Percentiles rank a stretch among this genome's conserved stretches.
phyloP scores from a whole-genome alignment of 2,329 filamentous ascomycete species.

The Chaetothyriales sp. region DNA sequence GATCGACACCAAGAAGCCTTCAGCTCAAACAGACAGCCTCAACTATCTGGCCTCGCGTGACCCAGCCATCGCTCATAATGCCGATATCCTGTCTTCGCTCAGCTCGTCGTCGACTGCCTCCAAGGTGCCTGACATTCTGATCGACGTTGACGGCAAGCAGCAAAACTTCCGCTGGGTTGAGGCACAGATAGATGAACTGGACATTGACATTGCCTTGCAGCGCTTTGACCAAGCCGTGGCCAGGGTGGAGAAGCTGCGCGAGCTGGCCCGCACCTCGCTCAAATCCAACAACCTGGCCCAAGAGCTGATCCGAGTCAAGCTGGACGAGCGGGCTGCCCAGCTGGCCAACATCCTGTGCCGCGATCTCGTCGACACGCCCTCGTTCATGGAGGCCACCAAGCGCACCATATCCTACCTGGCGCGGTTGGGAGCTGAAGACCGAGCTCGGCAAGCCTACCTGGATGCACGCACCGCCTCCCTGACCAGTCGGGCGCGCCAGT shows the following conservation, averaged over 20 bases:
- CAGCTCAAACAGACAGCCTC: slow-evolving; percentile 62
- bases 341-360: slow-evolving; percentile 63
- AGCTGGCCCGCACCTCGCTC: slow-evolving; percentile 54
- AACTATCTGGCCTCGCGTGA: slow-evolving; percentile 74
- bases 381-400: slow-evolving; percentile 61
- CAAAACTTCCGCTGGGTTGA: slow-evolving; percentile 95
- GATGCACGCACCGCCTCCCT: slow-evolving; percentile 63
- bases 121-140: slow-evolving; percentile 57
- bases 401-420: slow-evolving; percentile 72
- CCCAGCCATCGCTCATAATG: slow-evolving; percentile 59
- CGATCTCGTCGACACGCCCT: slow-evolving; percentile 62
- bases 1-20: slow-evolving; percentile 73
- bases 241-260: slow-evolving; percentile 70
- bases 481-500: slow-evolving; percentile 70
- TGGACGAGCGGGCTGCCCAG: slow-evolving; percentile 67
- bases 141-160: slow-evolving; percentile 92
- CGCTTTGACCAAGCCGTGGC: slow-evolving; percentile 71
- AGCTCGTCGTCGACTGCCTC: slow-evolving; percentile 47
- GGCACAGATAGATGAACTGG: slow-evolving; percentile 82
- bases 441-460: slow-evolving; percentile 74
- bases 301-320: slow-evolving; percentile 81
- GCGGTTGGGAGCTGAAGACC: slow-evolving; percentile 76
- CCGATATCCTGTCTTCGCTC: slow-evolving; percentile 61
- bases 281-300: slow-evolving; percentile 78
- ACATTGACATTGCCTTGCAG: slow-evolving; percentile 89